Conservation (phyloP, 139 green algal species). For the Volvox reticuliferus region DNA sequence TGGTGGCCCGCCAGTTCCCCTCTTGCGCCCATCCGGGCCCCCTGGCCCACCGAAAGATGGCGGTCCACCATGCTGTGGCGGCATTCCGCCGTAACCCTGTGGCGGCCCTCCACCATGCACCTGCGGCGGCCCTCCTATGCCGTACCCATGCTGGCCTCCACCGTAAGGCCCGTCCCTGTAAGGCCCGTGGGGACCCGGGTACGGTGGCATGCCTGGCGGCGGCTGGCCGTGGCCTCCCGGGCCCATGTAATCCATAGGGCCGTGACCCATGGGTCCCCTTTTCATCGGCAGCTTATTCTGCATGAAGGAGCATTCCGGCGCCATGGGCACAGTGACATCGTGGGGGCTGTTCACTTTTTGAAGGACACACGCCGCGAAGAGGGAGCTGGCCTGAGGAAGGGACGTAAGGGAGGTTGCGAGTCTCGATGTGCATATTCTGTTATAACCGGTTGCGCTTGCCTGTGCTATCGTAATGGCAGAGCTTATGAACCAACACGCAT, state of each 20-base stretch:
- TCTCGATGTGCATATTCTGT: no score
- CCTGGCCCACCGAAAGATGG: no score
- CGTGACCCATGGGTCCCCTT: not conserved
- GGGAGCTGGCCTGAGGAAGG: constrained; percentile 57
- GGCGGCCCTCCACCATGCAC: no score
- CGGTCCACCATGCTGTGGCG: not conserved
- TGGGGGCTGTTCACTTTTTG: constrained; percentile 58
- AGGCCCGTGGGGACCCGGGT: not conserved
- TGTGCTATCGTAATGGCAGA: no score
- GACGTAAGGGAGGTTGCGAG: not conserved
- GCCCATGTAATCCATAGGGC: not conserved
- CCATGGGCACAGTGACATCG: constrained; percentile 19
- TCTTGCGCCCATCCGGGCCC: no score
- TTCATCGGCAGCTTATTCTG: not conserved
- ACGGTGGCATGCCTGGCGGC: not conserved
- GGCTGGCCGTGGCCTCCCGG: not conserved
- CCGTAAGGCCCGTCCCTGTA: not conserved
- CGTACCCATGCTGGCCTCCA: not conserved
- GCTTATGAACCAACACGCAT: no score
- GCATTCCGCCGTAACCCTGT: not conserved
- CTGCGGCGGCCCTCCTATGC: not conserved
- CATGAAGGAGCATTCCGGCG: constrained; percentile 24
- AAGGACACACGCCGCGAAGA: constrained; percentile 75
- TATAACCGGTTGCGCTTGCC: no score
- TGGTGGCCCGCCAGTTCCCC: no score